phyloP scores from a whole-genome alignment of 176 grass and related monocot genomes.

The Saccharum officinarum region DNA sequence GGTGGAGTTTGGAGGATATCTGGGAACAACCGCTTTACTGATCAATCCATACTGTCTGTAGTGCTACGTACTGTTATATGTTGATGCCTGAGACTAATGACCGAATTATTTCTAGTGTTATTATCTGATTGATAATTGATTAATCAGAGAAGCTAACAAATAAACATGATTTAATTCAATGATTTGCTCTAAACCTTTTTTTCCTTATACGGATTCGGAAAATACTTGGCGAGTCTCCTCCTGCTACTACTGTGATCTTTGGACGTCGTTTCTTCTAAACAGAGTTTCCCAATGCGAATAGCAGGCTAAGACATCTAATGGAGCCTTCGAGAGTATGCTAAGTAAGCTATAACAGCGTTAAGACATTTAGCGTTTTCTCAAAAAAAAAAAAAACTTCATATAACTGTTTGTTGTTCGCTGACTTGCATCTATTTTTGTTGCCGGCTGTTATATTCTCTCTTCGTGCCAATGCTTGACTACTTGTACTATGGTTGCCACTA shows the following conservation, averaged over 20 bases:
- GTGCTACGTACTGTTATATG: not conserved
- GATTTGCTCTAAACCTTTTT: not conserved
- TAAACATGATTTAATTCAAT: not conserved
- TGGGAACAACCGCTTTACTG: constrained; percentile 42
- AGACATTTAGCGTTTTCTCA: too few species aligned
- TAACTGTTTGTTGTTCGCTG: too few species aligned
- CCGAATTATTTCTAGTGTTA: not conserved
- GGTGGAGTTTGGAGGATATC: constrained; percentile 69
- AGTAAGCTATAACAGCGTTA: too few species aligned
- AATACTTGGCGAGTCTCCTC: not conserved
- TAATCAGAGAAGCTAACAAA: not conserved
- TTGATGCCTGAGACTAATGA: not conserved
- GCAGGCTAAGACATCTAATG: too few species aligned
- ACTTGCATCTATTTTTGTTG: too few species aligned
- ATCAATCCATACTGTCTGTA: not conserved
- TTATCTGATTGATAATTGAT: not conserved
- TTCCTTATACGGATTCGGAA: not conserved
- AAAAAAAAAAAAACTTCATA: too few species aligned
- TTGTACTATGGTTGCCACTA: too few species aligned
- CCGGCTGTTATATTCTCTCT: too few species aligned
- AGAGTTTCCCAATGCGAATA: too few species aligned
- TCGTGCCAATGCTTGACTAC: too few species aligned
- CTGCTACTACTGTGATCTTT: not conserved
- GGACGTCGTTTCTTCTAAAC: not conserved
- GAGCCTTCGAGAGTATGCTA: too few species aligned